Base-by-base conservation (phyloP, 768 basidiomycete species). In the Cytidiella melzeri region DNA sequence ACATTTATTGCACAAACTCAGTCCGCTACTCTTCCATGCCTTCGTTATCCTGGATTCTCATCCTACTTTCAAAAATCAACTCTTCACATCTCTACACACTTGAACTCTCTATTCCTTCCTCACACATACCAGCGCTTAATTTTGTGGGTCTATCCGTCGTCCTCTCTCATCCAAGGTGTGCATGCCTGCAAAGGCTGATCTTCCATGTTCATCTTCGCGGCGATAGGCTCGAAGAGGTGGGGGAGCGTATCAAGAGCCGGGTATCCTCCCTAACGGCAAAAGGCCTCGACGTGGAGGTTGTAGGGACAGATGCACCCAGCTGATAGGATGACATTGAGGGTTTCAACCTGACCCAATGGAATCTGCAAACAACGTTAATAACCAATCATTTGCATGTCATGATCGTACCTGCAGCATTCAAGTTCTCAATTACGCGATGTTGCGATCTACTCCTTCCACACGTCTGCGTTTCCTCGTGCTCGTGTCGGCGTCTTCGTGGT, bases 1-100 rank as follows among this genome's bases (percentile, higher is more conserved):
- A 44, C 19, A 50, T 60, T 15, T 40, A 39, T 15, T 60, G 59
- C 43, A 36, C 55, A 5, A 30, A 42, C 41, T 36, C 37, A n/a
- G 25, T 39, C 2, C 49, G 43, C 18, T 48, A 43, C 36, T 50
- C 34, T 26, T 21, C 38, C n/a, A 25, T 25, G n/a, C 52, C 53
- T 10, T 60, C 59, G 1, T 50, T 60, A n/a, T 60, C 59, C 15
- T 60, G 59, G 59, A 52, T 56, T 19, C 38, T 60, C 43, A 40
- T 52, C 21, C 34, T 60, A 10, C 56, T 60, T 12, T 49, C 59
- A 25, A 51, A 43, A 13, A 43, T 50, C 11, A 27, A 47, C 28
- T 48, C 56, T 1, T 28, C 49, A 3, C 36, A 26, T 13, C 46
- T 59, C 18, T 19, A 43, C 9, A 46, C 48, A 24, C 24, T 60